phyloP scores from a whole-genome alignment of 2,329 filamentous ascomycete genomes.

The Claviceps spartinae region DNA sequence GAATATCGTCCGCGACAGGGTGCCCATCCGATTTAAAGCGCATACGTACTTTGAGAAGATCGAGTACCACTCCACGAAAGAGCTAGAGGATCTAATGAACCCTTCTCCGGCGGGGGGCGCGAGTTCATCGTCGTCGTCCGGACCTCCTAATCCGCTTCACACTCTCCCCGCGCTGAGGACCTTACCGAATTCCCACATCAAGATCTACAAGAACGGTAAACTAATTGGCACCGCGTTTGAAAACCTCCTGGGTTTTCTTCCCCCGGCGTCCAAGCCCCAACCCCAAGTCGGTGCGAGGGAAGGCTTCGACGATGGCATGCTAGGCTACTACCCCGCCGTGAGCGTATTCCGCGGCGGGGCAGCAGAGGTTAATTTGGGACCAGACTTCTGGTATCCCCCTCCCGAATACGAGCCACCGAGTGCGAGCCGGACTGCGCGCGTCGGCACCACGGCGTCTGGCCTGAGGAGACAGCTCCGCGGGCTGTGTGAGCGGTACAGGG shows the following conservation, averaged over 20 bases:
- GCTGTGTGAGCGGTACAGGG: conserved; percentile 67
- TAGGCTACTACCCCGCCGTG: conserved; percentile 90
- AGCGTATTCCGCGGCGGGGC: conserved; percentile 86
- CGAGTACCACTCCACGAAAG: conserved; percentile 76
- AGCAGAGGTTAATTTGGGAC: conserved; percentile 87
- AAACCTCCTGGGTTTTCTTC: conserved; percentile 78
- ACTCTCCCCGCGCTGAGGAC: conserved; percentile 64
- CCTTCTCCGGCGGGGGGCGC: conserved; percentile 38
- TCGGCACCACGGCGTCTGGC: conserved; percentile 7
- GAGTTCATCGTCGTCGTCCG: conserved; percentile 30
- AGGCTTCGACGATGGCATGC: conserved; percentile 83
- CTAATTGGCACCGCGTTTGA: conserved; percentile 79
- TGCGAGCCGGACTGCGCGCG: conserved; percentile 32
- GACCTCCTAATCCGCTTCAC: conserved; percentile 59
- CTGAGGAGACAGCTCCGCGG: conserved; percentile 33
- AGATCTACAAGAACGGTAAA: conserved; percentile 84
- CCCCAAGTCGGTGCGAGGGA: conserved; percentile 64
- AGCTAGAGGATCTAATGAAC: conserved; percentile 75
- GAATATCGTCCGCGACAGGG: conserved; percentile 88
- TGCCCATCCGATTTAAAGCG: conserved; percentile 86
- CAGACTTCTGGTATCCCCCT: conserved; percentile 82
- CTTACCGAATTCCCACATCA: conserved; percentile 73
- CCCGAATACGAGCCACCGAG: conserved; percentile 35
- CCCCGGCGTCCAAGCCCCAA: conserved; percentile 68
- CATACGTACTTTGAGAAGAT: conserved; percentile 90